Conservation (phyloP, 2,329 filamentous ascomycete species). For the Hansfordia pulvinata region DNA sequence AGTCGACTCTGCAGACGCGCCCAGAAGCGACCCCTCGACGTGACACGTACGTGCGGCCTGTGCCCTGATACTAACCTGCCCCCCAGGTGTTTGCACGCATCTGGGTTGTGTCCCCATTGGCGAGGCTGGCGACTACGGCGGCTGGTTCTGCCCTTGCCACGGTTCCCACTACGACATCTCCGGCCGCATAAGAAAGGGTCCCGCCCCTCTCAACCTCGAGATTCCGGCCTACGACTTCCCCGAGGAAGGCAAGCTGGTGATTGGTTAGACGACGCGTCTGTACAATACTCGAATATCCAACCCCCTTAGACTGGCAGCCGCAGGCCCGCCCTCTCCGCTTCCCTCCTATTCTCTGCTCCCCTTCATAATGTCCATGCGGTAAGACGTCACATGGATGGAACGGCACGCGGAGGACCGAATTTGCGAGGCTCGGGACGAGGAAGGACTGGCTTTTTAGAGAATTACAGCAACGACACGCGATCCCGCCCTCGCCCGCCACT, state of each 20-base stretch:
- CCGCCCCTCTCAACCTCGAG: constrained; percentile 94
- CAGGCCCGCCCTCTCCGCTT: constrained; percentile 3
- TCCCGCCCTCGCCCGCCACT: too few relatives aligned
- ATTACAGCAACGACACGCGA: too few relatives aligned
- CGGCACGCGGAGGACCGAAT: too few relatives aligned
- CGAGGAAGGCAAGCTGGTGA: constrained; percentile 75
- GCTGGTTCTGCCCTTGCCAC: constrained; percentile 99
- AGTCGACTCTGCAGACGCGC: constrained; percentile 9
- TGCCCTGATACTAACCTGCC: constrained; percentile 9
- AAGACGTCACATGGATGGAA: too few relatives aligned
- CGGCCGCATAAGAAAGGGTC: constrained; percentile 93
- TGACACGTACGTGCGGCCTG: constrained; percentile 3
- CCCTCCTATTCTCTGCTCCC: background rate
- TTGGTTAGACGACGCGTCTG: constrained; percentile 55
- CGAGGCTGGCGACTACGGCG: constrained; percentile 93
- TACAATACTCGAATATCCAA: too few relatives aligned
- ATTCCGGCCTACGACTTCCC: constrained; percentile 87
- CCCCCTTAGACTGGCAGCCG: constrained; percentile 13
- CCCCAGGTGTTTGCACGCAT: constrained; percentile 89
- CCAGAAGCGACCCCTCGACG: background rate
- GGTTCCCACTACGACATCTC: constrained; percentile 99
- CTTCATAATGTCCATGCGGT: too few relatives aligned
- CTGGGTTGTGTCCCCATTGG: constrained; percentile 98
- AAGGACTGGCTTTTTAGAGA: too few relatives aligned
- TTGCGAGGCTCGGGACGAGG: too few relatives aligned